A percentile compares a stretch with the other conserved stretches of the same genome.
These are phyloP conservation scores for Nakazawaea laoshanensis DNA, from an alignment of 805 yeast species.

Conservation along the genomic window DNA sequence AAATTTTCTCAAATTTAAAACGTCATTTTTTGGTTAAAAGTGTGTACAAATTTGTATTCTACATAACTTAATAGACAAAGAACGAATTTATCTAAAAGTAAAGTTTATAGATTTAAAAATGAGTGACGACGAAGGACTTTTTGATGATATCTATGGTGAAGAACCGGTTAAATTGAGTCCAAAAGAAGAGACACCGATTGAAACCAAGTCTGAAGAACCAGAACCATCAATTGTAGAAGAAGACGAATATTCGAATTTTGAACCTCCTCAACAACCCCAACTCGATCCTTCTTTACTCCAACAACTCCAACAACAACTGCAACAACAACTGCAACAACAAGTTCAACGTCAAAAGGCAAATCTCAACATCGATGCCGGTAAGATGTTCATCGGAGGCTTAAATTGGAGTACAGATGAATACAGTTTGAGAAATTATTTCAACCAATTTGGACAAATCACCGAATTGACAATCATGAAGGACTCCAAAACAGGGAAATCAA, in stretches of 20 bases:
- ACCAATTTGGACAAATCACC: conserved; percentile 79
- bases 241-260: conserved; percentile 3
- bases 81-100: not conserved
- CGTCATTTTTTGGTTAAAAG: not conserved
- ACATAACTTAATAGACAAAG: not conserved
- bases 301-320: conserved; percentile 16
- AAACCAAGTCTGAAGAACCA: conserved; percentile 11
- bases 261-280: conserved; percentile 7
- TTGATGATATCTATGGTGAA: conserved; percentile 72
- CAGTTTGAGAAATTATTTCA: conserved; percentile 69
- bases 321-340: conserved; percentile 15
- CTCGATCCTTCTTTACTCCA: conserved; percentile 12
- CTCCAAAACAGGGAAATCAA: conserved; percentile 72
- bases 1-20: too few relatives aligned
- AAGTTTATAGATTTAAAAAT: conserved; percentile 21
- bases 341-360: conserved; percentile 10
- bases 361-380: conserved; percentile 35
- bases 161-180: conserved; percentile 9
- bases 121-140: conserved; percentile 91
- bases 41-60: conserved; percentile 1
- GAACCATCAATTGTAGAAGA: conserved; percentile 13
- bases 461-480: conserved; percentile 94
- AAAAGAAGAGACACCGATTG: conserved; percentile 7
- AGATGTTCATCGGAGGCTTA: conserved; percentile 93
- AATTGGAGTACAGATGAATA: conserved; percentile 98